Evolutionary conservation across 106 monocot species (phyloP).

Genomic region (Dactylorhiza incarnata): DNA sequence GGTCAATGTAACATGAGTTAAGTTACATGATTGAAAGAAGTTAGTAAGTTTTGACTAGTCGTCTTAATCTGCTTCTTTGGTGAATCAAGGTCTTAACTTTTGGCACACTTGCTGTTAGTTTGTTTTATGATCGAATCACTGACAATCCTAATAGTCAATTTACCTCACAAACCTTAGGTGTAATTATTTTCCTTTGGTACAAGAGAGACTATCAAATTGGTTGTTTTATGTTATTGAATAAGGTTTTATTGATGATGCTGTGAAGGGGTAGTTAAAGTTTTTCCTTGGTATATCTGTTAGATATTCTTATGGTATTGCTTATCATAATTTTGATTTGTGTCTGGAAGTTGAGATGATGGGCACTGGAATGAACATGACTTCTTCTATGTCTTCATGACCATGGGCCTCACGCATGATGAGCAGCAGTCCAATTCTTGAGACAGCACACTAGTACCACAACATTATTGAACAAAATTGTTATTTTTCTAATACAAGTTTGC

Average conservation of each 20-base stretch:
- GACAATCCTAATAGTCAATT: neutral
- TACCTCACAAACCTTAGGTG: neutral
- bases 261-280: neutral
- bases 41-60: neutral
- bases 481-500: neutral
- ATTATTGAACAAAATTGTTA: neutral
- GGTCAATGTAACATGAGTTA: neutral
- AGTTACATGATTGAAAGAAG: neutral
- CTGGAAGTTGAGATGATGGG: neutral
- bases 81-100: neutral
- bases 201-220: neutral
- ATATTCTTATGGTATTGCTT: neutral
- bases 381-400: neutral
- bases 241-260: neutral
- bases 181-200: neutral
- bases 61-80: neutral
- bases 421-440: neutral
- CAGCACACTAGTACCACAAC: neutral
- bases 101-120: neutral
- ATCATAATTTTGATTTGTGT: neutral
- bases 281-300: neutral
- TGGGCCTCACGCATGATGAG: neutral
- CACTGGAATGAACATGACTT: neutral
- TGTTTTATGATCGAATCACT: neutral
- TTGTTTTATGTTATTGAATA: neutral